Evolutionary conservation across 768 basidiomycete genomes (phyloP).

Genomic region (Phanerochaete sordida): DNA sequence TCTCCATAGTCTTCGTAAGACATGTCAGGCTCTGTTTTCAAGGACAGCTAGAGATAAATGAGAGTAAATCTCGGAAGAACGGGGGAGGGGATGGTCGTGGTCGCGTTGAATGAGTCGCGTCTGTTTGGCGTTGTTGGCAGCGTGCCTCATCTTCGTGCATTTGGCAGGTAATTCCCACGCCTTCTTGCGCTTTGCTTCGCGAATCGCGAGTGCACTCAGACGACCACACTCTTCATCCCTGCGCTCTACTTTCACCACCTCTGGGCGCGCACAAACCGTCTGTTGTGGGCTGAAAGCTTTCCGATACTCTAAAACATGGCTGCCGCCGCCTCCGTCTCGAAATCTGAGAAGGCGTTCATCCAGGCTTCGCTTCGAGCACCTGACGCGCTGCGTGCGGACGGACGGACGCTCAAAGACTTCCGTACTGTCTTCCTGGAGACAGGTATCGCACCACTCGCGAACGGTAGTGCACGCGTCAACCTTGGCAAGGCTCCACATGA

Average conservation of each 20-base stretch:
- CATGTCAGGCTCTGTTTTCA: neutral
- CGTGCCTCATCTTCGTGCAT: neutral
- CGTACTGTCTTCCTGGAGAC: slow-evolving; percentile 72
- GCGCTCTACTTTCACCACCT: neutral
- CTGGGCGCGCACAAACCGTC: neutral
- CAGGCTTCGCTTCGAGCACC: slow-evolving; percentile 56
- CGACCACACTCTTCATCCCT: neutral
- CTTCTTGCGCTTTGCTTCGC: neutral
- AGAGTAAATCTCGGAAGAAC: neutral
- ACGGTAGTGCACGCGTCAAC: slow-evolving; percentile 75
- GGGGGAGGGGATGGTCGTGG: neutral
- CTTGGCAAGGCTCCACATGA: slow-evolving; percentile 58
- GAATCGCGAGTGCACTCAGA: neutral
- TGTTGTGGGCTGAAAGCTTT: neutral
- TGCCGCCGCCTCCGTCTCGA: slow-evolving; percentile 43
- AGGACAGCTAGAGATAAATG: no score
- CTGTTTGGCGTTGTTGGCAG: neutral
- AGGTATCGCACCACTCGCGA: slow-evolving; percentile 74
- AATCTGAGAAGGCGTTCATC: slow-evolving; percentile 78
- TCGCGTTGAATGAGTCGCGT: slow-evolving; percentile 7
- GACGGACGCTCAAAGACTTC: slow-evolving; percentile 64
- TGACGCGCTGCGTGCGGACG: slow-evolving; percentile 72
- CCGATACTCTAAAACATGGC: neutral
- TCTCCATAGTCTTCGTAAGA: slow-evolving; percentile 8
- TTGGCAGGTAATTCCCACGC: neutral